Evolutionary conservation across 2,329 filamentous ascomycete species (phyloP).

Genomic region (Orbilia brochopaga): DNA sequence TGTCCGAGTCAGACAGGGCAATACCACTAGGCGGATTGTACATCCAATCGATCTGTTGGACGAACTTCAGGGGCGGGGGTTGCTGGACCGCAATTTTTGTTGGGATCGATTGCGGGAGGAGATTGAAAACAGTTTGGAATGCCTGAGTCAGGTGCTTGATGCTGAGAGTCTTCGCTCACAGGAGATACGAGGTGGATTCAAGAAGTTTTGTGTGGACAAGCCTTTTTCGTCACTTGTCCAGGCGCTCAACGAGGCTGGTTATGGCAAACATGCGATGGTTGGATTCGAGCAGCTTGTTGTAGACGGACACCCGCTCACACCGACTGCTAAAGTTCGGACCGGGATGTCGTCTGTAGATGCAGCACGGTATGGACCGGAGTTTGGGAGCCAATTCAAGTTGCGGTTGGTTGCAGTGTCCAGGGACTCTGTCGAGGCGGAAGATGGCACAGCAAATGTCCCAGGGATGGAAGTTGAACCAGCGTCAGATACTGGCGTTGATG

Average conservation of each 20-base stretch:
- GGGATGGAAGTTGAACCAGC: conserved; percentile 1
- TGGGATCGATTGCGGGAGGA: conserved; percentile 19
- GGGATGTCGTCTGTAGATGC: conserved; percentile 29
- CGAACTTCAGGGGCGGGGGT: conserved; percentile 8
- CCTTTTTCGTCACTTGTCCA: conserved; percentile 29
- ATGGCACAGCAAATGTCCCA: conserved; percentile 1
- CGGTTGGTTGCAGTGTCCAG: conserved; percentile 24
- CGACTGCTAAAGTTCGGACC: conserved; percentile 16
- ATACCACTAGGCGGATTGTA: conserved; percentile 3
- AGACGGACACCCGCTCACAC: conserved; percentile 31
- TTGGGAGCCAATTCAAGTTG: no score
- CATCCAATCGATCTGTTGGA: conserved; percentile 24
- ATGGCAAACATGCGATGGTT: conserved; percentile 29
- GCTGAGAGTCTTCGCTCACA: conserved; percentile 16
- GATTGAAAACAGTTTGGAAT: conserved; percentile 22
- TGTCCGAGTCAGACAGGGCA: not conserved
- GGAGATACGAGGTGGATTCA: not conserved
- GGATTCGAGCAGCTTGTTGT: conserved; percentile 32
- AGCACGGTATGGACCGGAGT: conserved; percentile 15
- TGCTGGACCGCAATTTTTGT: conserved; percentile 5
- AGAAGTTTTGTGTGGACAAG: not conserved
- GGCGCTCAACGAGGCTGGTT: conserved; percentile 9
- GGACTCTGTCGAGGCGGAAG: conserved; percentile 16
- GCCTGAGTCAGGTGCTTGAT: conserved; percentile 8
- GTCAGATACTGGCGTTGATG: conserved; percentile 12